phyloP scores from a whole-genome alignment of 2,329 filamentous ascomycete species.

The Colletotrichum neosansevieriae region DNA sequence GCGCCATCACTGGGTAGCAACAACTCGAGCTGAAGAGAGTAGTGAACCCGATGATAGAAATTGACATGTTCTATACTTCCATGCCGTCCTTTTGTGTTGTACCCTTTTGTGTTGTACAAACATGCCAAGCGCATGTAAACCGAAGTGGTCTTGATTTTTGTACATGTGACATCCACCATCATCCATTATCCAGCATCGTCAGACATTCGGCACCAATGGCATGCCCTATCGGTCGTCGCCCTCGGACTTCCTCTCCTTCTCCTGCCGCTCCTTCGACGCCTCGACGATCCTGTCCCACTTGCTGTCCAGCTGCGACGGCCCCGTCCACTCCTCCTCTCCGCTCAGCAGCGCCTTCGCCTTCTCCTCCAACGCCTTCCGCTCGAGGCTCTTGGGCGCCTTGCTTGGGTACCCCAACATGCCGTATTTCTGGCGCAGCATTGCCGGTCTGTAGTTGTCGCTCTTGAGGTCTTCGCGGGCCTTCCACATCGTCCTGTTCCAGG shows the following conservation, averaged over 20 bases:
- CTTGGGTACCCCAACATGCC: slow-evolving; percentile 52
- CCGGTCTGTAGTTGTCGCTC: slow-evolving; percentile 46
- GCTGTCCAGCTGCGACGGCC: slow-evolving; percentile 43
- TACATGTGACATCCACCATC: slow-evolving; percentile 20
- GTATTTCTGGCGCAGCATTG: slow-evolving; percentile 44
- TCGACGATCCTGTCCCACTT: slow-evolving; percentile 48
- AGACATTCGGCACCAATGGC: not conserved
- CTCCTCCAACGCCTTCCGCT: slow-evolving; percentile 54
- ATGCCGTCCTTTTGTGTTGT: slow-evolving; percentile 44
- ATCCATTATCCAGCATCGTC: slow-evolving; percentile 14
- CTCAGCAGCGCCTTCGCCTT: slow-evolving; percentile 72
- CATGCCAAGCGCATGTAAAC: slow-evolving; percentile 32
- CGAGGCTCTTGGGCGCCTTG: slow-evolving; percentile 54
- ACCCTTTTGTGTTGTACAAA: slow-evolving; percentile 43
- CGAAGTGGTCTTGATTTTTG: slow-evolving; percentile 24
- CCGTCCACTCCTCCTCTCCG: slow-evolving; percentile 65
- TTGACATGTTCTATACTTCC: slow-evolving; percentile 31
- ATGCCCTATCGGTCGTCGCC: not conserved
- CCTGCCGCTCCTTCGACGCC: slow-evolving; percentile 44
- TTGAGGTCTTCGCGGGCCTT: slow-evolving; percentile 61
- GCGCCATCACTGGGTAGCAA: slow-evolving; percentile 60
- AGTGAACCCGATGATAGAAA: slow-evolving; percentile 22
- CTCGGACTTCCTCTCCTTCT: slow-evolving; percentile 30
- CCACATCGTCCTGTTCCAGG: slow-evolving; percentile 75
- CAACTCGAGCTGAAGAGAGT: not conserved